Conservation (phyloP, 2,329 filamentous ascomycete genomes). For the Alternaria brassicae region DNA sequence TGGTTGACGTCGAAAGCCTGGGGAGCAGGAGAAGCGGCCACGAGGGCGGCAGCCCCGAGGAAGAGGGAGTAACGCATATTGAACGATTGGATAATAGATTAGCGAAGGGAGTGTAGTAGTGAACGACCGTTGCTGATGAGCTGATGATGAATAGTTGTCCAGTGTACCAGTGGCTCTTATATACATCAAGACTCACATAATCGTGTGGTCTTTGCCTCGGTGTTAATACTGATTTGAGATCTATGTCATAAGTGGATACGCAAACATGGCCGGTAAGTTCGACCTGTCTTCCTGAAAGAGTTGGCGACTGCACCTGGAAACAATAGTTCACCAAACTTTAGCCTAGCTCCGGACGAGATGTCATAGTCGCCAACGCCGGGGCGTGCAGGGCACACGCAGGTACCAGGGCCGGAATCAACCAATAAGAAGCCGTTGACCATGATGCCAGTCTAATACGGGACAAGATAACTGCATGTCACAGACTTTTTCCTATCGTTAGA, state of each 20-base stretch:
- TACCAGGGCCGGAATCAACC: not conserved
- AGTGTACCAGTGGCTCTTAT: constrained; percentile 5
- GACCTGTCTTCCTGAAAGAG: constrained; percentile 9
- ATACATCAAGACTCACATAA: constrained; percentile 4
- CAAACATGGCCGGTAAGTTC: constrained; percentile 9
- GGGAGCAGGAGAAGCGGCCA: constrained; percentile 30
- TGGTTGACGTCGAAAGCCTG: constrained; percentile 23
- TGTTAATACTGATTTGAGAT: constrained; percentile 8
- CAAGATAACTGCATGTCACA: not conserved
- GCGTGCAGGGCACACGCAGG: constrained; percentile 11
- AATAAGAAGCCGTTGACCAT: not conserved
- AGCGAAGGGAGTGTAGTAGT: constrained; percentile 1
- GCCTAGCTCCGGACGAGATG: constrained; percentile 11
- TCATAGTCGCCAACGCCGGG: constrained; percentile 13
- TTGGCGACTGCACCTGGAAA: constrained; percentile 8
- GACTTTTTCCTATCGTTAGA: not conserved
- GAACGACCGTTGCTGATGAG: constrained; percentile 10
- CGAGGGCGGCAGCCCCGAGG: constrained; percentile 32
- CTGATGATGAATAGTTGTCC: constrained; percentile 7
- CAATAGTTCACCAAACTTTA: constrained; percentile 16
- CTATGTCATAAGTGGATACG: constrained; percentile 11
- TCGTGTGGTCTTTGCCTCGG: constrained; percentile 1
- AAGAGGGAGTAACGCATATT: constrained; percentile 32
- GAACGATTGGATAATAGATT: constrained; percentile 9
- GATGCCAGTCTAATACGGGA: not conserved